Evolutionary conservation across 2,329 filamentous ascomycete species (phyloP), one percentile per base, ranked within the genome.

Genomic region (Neoascochyta sp.): DNA sequence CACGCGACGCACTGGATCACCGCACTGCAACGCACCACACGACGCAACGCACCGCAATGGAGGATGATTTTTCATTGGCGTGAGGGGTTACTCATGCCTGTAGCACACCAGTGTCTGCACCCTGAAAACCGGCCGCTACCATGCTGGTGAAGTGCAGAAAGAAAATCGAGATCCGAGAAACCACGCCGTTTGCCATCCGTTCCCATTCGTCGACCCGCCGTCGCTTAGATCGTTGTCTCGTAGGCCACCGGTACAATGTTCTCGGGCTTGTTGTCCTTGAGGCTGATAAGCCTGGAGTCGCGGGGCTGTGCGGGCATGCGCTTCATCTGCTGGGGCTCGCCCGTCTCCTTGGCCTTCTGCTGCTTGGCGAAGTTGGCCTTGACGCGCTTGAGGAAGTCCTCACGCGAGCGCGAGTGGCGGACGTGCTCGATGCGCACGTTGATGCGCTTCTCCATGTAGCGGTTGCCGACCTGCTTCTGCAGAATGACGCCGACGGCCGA

Each of bases 381-480:
- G 70, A 98, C 90, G 65, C 90, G 84, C 75, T 79, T 82, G 64
- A 96, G 73, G 80, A 98, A 96, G 70, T 92, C 90, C 64, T 96
- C 90, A 67, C 92, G 81, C 64, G 90, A 96, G 69, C 92, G 85
- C 58, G 90, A 96, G 67, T 86, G 85, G 65, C 75, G 74, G 73
- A 98, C 80, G 83, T 98, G 92, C 83, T 98, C 92, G 72, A 96
- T 74, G 68, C 92, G 87, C 75, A 98, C 78, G 82, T 95, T 96
- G 78, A 98, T 82, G 71, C 92, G 90, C 88, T 98, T 98, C 86
- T 98, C 92, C 70, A 98, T 79, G 82, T 95, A 98, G 66, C 90
- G 86, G 83, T 96, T 92, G 75, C 89, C 88, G 69, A 98, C 92
- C 73, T 93, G 87, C 82, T 95, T 95, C 85, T 60, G 58, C 75